Base-by-base conservation (phyloP, 2,329 filamentous ascomycete species). In the Aspergillus intermedius region DNA sequence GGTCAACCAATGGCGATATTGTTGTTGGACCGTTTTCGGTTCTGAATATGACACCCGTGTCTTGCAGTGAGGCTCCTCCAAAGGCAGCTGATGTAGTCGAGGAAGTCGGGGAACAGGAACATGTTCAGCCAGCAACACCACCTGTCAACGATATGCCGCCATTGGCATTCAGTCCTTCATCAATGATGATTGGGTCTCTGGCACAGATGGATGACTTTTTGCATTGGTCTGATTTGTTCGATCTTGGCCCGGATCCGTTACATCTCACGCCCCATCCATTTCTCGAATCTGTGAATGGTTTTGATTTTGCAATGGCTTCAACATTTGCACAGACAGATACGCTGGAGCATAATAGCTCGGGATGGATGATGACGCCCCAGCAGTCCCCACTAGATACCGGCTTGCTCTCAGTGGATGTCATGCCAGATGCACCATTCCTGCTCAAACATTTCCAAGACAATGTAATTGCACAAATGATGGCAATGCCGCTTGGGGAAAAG, bases 151-250 rank as follows among this genome's bases (percentile, higher is more conserved):
- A 19, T 12, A 41, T 41, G 39, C 10, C 15, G 15, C 5, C 21
- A 10, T 19, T 22, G 15, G 21, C 12, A 22, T 8, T 22, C 17
- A 41, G 17, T 23, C 21, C 17, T 12, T 21, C 21, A 9, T 19
- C 21, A 6, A 13, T 12, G 1, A 55, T 53, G 17, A 49, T 58
- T 8, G 59, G 60, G 21, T 56, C 59, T 4, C 40, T 61, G 6
- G 51, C 54, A 1, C 47, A 57, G 17, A 57, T 65, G 40, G 58
- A 64, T 19, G 64, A 64, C 43, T 62, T 63, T 13, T 45, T 66
- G 3, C 63, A 64, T 25, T 67, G 64, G 64, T 62, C 65, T 1
- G 64, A 67, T 42, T 47, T 67, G 0, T 55, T 67, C 5, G 62
- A 61, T 22, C 55, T 66, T 15, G 57, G 57, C 5, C 58, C 57